Evolutionary conservation across 1,139 yeast genomes (phyloP).

Genomic region (Magnusiomyces suaveolens): DNA sequence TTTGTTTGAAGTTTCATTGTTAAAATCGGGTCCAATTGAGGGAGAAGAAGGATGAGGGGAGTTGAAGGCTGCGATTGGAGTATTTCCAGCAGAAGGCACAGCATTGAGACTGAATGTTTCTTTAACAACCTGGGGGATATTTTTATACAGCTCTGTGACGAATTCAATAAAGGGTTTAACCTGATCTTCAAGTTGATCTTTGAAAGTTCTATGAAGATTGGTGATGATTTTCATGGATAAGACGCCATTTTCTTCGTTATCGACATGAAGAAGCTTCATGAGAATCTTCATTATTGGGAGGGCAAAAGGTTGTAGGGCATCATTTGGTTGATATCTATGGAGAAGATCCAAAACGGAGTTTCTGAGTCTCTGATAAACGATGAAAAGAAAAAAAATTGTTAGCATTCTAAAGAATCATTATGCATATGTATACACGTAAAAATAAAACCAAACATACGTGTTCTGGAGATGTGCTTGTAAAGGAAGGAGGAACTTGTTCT

Average conservation of each 20-base stretch:
- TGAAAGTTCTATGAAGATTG: slow-evolving; percentile 80
- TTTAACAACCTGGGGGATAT: slow-evolving; percentile 66
- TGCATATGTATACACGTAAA: too few relatives aligned
- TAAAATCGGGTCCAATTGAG: slow-evolving; percentile 29
- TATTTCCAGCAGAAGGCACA: slow-evolving; percentile 15
- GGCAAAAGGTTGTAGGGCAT: slow-evolving; percentile 66
- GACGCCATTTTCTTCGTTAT: slow-evolving; percentile 94
- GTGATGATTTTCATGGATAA: slow-evolving; percentile 84
- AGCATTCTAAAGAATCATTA: neutral
- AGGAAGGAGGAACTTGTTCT: slow-evolving; percentile 67
- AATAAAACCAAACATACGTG: slow-evolving; percentile 23
- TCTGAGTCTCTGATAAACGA: slow-evolving; percentile 42
- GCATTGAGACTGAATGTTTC: slow-evolving; percentile 43
- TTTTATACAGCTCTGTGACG: slow-evolving; percentile 67
- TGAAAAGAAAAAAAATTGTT: slow-evolving; percentile 3
- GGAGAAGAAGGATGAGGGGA: slow-evolving; percentile 40
- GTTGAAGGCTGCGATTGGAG: slow-evolving; percentile 24
- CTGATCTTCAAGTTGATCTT: slow-evolving; percentile 48
- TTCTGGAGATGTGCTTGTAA: slow-evolving; percentile 25
- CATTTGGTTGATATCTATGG: slow-evolving; percentile 76
- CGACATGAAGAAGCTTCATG: slow-evolving; percentile 52
- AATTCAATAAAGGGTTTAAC: slow-evolving; percentile 73
- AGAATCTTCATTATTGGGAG: slow-evolving; percentile 52
- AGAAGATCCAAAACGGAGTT: slow-evolving; percentile 68
- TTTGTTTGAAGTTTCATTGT: slow-evolving; percentile 29